Conservation (phyloP, 2,329 filamentous ascomycete species). For the Ophiostoma pallidulum region DNA sequence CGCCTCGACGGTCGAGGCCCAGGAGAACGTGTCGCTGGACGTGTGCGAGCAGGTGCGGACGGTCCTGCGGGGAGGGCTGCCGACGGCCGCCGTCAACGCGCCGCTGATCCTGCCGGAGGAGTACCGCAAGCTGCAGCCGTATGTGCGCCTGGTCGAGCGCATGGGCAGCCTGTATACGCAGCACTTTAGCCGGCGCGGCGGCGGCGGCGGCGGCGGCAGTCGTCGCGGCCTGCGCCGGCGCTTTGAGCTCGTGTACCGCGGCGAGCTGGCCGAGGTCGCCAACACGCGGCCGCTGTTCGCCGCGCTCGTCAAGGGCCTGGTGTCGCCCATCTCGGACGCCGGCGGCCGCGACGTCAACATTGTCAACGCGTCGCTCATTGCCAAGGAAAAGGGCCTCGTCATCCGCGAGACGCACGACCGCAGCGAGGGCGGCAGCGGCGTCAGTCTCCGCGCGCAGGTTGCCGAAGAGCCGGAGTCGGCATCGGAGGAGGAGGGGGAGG, state of each 20-base stretch:
- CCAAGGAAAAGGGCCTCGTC: conserved; percentile 66
- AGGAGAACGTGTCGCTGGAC: conserved; percentile 75
- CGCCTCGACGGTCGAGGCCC: conserved; percentile 70
- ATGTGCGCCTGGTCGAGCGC: conserved; percentile 65
- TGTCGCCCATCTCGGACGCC: conserved; percentile 56
- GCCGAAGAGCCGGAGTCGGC: conserved; percentile 4
- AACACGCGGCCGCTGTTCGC: conserved; percentile 74
- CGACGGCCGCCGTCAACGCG: conserved; percentile 69
- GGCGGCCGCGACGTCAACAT: conserved; percentile 68
- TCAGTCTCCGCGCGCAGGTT: conserved; percentile 51
- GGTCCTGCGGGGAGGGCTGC: conserved; percentile 62
- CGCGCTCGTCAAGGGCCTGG: conserved; percentile 67
- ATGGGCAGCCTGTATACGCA: conserved; percentile 75
- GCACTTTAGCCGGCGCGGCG: conserved; percentile 46
- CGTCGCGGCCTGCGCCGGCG: conserved; percentile 45
- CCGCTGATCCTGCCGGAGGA: conserved; percentile 74
- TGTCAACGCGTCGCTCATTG: conserved; percentile 68
- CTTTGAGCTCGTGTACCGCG: conserved; percentile 71
- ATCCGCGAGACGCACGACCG: conserved; percentile 64
- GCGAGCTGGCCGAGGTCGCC: conserved; percentile 58
- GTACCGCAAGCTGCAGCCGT: conserved; percentile 67
- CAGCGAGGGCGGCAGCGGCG: conserved; percentile 34
- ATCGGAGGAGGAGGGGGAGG: too few relatives aligned
- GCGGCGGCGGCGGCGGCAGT: conserved; percentile 11
- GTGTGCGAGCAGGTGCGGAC: conserved; percentile 72